Evolutionary conservation across 2,329 filamentous ascomycete genomes (phyloP).

Genomic region (Colletotrichum chlorophyti): DNA sequence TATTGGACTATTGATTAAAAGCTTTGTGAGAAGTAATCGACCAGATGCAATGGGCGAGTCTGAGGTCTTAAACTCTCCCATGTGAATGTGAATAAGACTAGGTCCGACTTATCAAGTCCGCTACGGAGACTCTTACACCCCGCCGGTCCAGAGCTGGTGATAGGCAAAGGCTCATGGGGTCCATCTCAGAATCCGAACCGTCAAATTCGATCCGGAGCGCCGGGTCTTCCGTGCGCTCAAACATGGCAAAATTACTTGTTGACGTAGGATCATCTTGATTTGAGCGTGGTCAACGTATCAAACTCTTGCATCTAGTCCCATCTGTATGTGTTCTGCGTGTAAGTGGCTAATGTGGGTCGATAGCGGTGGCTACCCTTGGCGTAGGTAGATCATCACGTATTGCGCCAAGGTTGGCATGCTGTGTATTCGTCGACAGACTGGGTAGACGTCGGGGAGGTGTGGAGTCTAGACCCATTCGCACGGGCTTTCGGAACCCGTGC

Average conservation of each 20-base stretch:
- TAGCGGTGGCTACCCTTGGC: conserved; percentile 14
- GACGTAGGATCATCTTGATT: conserved; percentile 8
- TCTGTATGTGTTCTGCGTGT: conserved; percentile 4
- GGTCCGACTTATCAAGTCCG: conserved; percentile 17
- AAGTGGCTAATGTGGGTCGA: conserved; percentile 14
- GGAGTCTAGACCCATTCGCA: background rate
- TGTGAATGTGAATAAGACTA: conserved; percentile 1
- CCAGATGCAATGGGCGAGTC: background rate
- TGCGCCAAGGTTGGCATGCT: background rate
- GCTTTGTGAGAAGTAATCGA: background rate
- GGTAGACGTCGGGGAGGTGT: conserved; percentile 1
- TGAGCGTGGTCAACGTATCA: background rate
- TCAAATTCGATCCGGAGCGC: conserved; percentile 9
- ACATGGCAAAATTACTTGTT: background rate
- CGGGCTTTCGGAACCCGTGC: conserved; percentile 22
- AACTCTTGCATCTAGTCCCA: conserved; percentile 4
- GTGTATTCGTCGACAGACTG: too few species aligned
- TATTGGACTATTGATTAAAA: background rate
- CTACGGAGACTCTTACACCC: conserved; percentile 13
- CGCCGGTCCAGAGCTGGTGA: conserved; percentile 6
- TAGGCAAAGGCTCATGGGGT: conserved; percentile 22
- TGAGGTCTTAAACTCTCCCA: background rate
- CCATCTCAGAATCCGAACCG: conserved; percentile 21
- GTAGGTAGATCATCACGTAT: conserved; percentile 12
- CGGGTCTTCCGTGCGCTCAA: conserved; percentile 16